Percentiles rank a stretch among this genome's conserved stretches.
phyloP scores from a whole-genome alignment of 2,329 filamentous ascomycete genomes.

The Botrytis hyacinthi region DNA sequence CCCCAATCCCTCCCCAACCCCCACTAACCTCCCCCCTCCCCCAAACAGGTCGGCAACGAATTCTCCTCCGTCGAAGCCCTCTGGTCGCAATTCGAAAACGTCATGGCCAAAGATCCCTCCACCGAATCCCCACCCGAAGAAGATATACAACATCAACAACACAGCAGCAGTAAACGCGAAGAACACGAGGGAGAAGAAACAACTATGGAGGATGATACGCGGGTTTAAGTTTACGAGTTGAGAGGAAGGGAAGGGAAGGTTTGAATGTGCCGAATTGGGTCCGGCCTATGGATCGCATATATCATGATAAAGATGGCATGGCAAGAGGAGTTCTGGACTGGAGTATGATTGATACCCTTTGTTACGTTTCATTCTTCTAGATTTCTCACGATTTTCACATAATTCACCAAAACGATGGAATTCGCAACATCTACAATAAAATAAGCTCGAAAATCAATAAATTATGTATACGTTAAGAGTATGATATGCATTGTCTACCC shows the following conservation, averaged over 20 bases:
- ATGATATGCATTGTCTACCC: slow-evolving; percentile 40
- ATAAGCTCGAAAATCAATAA: background rate
- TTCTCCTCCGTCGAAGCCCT: slow-evolving; percentile 95
- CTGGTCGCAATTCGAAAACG: slow-evolving; percentile 95
- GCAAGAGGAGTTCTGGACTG: slow-evolving; percentile 27
- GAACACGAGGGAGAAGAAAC: slow-evolving; percentile 27
- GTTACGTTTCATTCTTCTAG: slow-evolving; percentile 8
- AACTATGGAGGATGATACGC: slow-evolving; percentile 14
- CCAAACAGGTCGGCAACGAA: slow-evolving; percentile 80
- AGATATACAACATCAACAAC: background rate
- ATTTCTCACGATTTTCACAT: background rate
- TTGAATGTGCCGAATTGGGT: background rate
- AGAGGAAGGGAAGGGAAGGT: slow-evolving; percentile 18
- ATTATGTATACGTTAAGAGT: slow-evolving; percentile 18
- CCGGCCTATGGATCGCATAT: background rate
- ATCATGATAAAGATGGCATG: background rate
- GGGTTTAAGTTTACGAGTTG: background rate
- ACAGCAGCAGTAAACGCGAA: background rate
- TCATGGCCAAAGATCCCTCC: slow-evolving; percentile 69
- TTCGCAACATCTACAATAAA: background rate
- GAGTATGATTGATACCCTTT: slow-evolving; percentile 35
- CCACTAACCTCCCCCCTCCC: background rate
- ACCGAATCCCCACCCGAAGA: slow-evolving; percentile 31
- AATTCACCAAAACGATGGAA: background rate
- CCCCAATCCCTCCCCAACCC: too few species aligned